phyloP scores from a whole-genome alignment of 805 yeast species.

The Kazachstania africana region DNA sequence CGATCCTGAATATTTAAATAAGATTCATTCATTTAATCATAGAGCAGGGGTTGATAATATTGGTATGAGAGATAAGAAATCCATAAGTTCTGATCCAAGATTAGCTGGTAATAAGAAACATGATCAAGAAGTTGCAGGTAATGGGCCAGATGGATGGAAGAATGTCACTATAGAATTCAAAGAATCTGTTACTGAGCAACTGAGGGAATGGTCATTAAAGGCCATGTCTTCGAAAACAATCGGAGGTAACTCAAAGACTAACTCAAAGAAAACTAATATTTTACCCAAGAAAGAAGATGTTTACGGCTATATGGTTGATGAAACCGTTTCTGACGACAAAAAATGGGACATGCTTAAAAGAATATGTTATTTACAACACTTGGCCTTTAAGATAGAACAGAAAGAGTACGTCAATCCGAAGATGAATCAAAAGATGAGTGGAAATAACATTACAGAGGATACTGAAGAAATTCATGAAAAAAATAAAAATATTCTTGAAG shows the following conservation, averaged over 20 bases:
- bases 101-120: constrained; percentile 58
- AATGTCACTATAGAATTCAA: constrained; percentile 39
- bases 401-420: constrained; percentile 11
- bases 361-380: constrained; percentile 56
- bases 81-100: constrained; percentile 71
- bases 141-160: constrained; percentile 55
- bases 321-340: constrained; percentile 37
- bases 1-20: constrained; percentile 2
- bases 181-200: constrained; percentile 41
- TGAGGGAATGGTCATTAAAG: constrained; percentile 44
- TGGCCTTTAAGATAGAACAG: constrained; percentile 39
- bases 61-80: constrained; percentile 77
- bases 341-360: constrained; percentile 65
- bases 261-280: constrained; percentile 22
- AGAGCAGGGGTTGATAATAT: constrained; percentile 79
- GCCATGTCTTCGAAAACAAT: constrained; percentile 27
- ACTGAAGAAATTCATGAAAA: constrained; percentile 4
- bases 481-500: constrained; percentile 11
- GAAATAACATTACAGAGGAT: not conserved
- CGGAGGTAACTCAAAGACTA: constrained; percentile 14
- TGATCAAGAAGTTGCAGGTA: constrained; percentile 62
- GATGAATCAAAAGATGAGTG: constrained; percentile 2
- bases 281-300: constrained; percentile 52
- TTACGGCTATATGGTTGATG: constrained; percentile 39
- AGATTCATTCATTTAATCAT: constrained; percentile 57